Base-by-base conservation (phyloP, 2,329 filamentous ascomycete genomes). In the Chaetoscypha palmicola region DNA sequence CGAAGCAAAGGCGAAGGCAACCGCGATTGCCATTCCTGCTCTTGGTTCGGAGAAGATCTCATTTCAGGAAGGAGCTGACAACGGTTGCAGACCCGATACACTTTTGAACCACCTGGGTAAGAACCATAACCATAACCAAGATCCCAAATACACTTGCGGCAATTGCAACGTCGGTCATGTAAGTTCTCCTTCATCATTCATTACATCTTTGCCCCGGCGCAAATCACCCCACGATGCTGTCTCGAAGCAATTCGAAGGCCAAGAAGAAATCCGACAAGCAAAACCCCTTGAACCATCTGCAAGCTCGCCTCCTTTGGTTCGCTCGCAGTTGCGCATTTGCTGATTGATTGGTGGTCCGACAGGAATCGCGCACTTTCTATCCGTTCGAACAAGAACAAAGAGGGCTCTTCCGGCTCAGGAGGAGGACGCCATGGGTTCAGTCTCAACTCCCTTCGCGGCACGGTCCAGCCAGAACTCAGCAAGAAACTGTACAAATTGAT, bases 401-500 rank as follows among this genome's bases (percentile, higher is more conserved):
- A 42, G 41, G 59, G 64, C 38, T 58, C 63, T 19, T 51, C 63
- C 19, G 51, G 63, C 3, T 16, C 22, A 16, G 23, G 21, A 16
- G 23, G 37, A 16, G 33, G 17, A 50, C 80, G 76, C 58, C 81
- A 86, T 62, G 82, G 80, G 60, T 95, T 97, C 70, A 85, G 81
- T 47, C 84, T 97, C 70, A 81, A 78, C 53, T 92, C 88, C 16
- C 79, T 98, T 43, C 87, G 91, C 40, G 88, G 88, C 44, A 79
- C 82, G 38, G 77, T 83, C 57, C 88, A 95, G 62, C 87, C 90
- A 3, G 89, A 96, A 65, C 77, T 96, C 21, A 89, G 86, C 58
- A 88, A 86, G 66, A 86, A 83, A 63, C 80, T 98, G 40, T 94
- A 83, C 74, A 84, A 83, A 57, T 76, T 98, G 49, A 95, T 97